Evolutionary conservation across 1,284 basidiomycete genomes (phyloP), one percentile per base, ranked within the genome.

Genomic region (Coniferiporia sulphurascens): DNA sequence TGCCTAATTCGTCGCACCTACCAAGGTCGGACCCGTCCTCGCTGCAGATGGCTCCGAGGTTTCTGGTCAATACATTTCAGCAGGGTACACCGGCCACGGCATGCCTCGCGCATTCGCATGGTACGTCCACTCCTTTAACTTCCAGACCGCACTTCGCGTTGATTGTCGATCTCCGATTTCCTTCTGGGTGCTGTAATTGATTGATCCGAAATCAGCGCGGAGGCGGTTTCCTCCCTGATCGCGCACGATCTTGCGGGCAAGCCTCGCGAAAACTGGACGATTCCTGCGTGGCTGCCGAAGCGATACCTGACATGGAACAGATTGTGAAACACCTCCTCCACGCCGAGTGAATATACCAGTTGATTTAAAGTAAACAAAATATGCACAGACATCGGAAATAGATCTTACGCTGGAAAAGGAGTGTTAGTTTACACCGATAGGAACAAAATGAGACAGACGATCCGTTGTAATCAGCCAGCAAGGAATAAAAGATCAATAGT

Each of bases 21-120:
- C 49, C 10, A 63, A 90, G 87, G 86, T 91, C 43, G 89, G 89
- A 5, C 84, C 81, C 0, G 78, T 90, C 0, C 64, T 79, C 12
- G 74, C 72, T 35, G 60, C 70, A 2, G 61, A 68, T 12, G 63
- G 65, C 0, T 55, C 62, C 5, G 64, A 66, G 0, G 38, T 64
- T 9, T 19, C 61, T 59, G 85, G 86, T 0, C 89, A 93, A 64
- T 93, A 82, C 64, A 81, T 93, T 17, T 75, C 85, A 1, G 90
- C 86, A 0, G 91, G 91, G 7, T 92, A 85, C 67, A 77, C 80
- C 0, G 90, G 90, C 0, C 90, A 92, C 65, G 91, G 91, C 0
- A 93, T 93, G 89, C 84, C 89, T 3, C 80, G 89, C 1, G 84
- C 87, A 0, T 89, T 80, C 67, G 81, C 78, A 46, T 91, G 88